phyloP scores from a whole-genome alignment of 1,284 basidiomycete genomes.

The Phellopilus nigrolimitatus region DNA sequence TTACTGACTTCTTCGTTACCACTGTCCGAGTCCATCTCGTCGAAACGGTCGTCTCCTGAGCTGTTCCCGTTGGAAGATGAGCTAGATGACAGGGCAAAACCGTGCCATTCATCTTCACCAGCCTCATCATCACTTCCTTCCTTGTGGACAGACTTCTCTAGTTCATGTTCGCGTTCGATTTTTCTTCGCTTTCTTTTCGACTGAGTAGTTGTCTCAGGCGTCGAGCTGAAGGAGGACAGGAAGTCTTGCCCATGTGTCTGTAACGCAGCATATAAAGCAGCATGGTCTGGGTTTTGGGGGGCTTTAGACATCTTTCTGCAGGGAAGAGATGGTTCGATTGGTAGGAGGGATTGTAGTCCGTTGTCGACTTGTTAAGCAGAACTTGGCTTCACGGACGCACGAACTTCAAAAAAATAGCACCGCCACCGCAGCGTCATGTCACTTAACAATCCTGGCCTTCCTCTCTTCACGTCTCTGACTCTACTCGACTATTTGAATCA shows the following conservation, averaged over 20 bases:
- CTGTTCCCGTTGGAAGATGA: slow-evolving; percentile 13
- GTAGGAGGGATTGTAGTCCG: no score
- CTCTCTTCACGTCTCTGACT: neutral
- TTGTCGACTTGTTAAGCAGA: no score
- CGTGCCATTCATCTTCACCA: slow-evolving; percentile 34
- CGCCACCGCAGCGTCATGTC: neutral
- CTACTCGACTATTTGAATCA: no score
- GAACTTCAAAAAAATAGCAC: slow-evolving; percentile 13
- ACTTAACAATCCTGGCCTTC: neutral
- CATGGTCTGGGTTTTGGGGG: slow-evolving; percentile 19
- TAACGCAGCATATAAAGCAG: slow-evolving; percentile 48
- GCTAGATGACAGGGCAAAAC: slow-evolving; percentile 21
- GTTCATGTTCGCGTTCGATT: slow-evolving; percentile 6
- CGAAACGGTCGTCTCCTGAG: slow-evolving; percentile 19
- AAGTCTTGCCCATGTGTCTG: slow-evolving; percentile 63
- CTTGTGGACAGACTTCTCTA: slow-evolving; percentile 9
- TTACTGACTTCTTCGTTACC: slow-evolving; percentile 21
- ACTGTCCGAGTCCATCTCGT: slow-evolving; percentile 9
- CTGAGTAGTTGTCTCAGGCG: slow-evolving; percentile 24
- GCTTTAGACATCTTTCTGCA: neutral
- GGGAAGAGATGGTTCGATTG: neutral
- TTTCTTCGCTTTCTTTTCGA: slow-evolving; percentile 28
- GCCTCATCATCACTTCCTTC: slow-evolving; percentile 14
- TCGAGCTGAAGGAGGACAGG: slow-evolving; percentile 44
- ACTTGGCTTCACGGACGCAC: no score